phyloP scores from a whole-genome alignment of 495 filamentous ascomycete genomes.

The Xylaria flabelliformis region DNA sequence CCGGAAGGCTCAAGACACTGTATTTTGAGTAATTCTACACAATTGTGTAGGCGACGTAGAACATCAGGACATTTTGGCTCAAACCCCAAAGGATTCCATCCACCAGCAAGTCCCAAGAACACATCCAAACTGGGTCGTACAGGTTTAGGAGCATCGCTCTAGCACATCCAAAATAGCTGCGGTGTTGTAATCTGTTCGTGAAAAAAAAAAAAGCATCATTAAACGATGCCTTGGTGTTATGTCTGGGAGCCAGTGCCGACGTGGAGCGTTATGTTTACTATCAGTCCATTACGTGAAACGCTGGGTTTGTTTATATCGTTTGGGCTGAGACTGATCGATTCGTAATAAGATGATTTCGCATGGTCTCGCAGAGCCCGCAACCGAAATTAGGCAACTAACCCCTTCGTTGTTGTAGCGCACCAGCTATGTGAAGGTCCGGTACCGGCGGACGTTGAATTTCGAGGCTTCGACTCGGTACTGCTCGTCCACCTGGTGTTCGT shows the following conservation, averaged over 20 bases:
- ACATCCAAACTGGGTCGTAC: not conserved
- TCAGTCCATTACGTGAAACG: not conserved
- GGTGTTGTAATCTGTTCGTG: not conserved
- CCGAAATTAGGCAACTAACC: constrained; percentile 28
- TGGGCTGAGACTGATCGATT: not conserved
- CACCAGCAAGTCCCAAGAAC: not conserved
- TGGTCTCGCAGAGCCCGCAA: constrained; percentile 26
- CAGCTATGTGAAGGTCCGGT: constrained; percentile 39
- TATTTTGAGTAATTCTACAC: constrained; percentile 1
- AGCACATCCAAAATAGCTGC: not conserved
- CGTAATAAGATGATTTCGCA: not conserved
- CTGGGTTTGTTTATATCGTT: not conserved
- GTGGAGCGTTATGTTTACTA: not conserved
- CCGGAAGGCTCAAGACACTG: not conserved
- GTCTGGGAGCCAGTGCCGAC: not conserved
- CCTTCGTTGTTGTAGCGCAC: constrained; percentile 33
- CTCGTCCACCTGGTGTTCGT: constrained; percentile 57
- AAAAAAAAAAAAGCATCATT: not conserved
- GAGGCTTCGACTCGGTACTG: constrained; percentile 55
- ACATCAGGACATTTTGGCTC: not conserved
- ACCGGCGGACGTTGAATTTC: constrained; percentile 53
- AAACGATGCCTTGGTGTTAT: not conserved
- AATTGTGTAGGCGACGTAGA: constrained; percentile 4
- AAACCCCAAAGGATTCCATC: not conserved
- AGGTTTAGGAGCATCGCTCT: not conserved